These are phyloP conservation scores for Colletotrichum eremochloae DNA, from an alignment of 2,329 filamentous ascomycete genomes.

Conservation along the genomic window DNA sequence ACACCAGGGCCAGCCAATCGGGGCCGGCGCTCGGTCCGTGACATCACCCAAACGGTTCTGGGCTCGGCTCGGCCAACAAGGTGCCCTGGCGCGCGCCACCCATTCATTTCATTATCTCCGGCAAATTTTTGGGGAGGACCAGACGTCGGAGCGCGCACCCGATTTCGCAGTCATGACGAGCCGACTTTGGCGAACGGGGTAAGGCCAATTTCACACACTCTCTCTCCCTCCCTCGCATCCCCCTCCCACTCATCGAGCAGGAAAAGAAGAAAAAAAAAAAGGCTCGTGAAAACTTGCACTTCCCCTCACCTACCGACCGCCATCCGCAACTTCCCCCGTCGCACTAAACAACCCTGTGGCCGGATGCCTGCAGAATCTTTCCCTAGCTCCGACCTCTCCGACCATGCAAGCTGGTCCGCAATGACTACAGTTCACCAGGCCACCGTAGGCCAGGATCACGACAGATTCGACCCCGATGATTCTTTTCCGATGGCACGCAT, in stretches of 20 bases:
- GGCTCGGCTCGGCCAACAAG: constrained; percentile 35
- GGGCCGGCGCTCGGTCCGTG: constrained; percentile 2
- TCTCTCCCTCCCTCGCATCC: constrained; percentile 15
- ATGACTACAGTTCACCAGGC: constrained; percentile 38
- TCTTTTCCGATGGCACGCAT: constrained; percentile 49
- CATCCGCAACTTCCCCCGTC: neutral
- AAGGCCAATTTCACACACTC: constrained; percentile 21
- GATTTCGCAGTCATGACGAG: constrained; percentile 41
- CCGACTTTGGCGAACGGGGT: constrained; percentile 35
- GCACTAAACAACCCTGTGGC: neutral
- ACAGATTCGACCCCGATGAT: constrained; percentile 48
- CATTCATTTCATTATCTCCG: constrained; percentile 42
- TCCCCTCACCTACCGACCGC: constrained; percentile 12
- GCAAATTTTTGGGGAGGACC: constrained; percentile 38
- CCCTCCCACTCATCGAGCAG: constrained; percentile 8
- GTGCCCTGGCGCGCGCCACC: constrained; percentile 36
- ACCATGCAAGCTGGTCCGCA: constrained; percentile 39
- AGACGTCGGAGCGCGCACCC: constrained; percentile 28
- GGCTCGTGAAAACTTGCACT: constrained; percentile 31
- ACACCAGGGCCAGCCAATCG: constrained; percentile 27
- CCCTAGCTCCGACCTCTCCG: constrained; percentile 30
- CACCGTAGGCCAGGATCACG: constrained; percentile 46
- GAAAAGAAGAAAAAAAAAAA: constrained; percentile 21
- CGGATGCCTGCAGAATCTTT: constrained; percentile 22
- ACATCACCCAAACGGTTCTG: constrained; percentile 31